Evolutionary conservation across 1,284 basidiomycete genomes (phyloP).

Genomic region (Polyporus tsugae): DNA sequence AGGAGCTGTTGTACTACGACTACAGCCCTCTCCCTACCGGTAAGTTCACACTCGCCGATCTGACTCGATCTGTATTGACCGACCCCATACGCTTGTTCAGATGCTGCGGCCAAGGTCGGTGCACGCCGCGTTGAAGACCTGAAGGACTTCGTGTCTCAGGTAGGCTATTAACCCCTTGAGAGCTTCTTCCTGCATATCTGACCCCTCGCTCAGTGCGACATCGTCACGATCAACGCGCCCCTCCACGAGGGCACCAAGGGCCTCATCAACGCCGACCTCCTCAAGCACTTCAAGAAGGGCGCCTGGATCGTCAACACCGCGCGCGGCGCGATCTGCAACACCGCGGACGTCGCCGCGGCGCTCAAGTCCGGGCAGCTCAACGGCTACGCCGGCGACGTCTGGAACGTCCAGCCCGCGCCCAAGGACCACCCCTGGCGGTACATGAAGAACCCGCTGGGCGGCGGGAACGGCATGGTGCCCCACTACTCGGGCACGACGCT

Average conservation of each 20-base stretch:
- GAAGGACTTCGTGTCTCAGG: conserved; percentile 82
- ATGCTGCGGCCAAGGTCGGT: conserved; percentile 75
- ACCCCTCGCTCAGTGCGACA: conserved; percentile 63
- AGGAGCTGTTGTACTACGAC: conserved; percentile 94
- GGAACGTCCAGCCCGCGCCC: conserved; percentile 87
- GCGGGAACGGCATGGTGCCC: conserved; percentile 87
- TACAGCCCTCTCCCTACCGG: conserved; percentile 81
- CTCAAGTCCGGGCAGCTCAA: conserved; percentile 80
- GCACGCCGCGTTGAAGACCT: conserved; percentile 85
- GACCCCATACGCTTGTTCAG: conserved; percentile 57
- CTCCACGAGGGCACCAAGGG: conserved; percentile 89
- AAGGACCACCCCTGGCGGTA: conserved; percentile 89
- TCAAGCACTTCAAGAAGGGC: conserved; percentile 91
- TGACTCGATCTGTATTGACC: neutral
- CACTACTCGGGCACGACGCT: conserved; percentile 92
- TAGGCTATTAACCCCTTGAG: neutral
- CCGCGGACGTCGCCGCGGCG: conserved; percentile 81
- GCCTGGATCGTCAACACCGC: conserved; percentile 94
- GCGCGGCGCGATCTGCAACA: conserved; percentile 91
- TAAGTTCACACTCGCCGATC: conserved; percentile 35
- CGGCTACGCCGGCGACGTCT: conserved; percentile 77
- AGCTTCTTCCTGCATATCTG: neutral
- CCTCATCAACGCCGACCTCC: conserved; percentile 83
- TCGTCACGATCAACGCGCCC: conserved; percentile 91
- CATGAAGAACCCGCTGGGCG: conserved; percentile 81